Conservation (phyloP, 305 asterid species). For the Fraxinus albicans region DNA sequence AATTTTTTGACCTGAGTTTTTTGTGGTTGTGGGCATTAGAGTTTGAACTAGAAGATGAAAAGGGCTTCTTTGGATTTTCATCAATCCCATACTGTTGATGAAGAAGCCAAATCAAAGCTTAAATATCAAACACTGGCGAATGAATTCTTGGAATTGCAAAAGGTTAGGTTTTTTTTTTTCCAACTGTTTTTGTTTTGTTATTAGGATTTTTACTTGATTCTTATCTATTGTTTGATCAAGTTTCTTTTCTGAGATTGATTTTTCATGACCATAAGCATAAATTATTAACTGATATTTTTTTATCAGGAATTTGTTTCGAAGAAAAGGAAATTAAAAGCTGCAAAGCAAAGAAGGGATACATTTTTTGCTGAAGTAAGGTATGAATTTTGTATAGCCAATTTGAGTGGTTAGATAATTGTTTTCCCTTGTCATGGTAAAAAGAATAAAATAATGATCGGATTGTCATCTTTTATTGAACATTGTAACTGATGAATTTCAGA, state of each 20-base stretch:
- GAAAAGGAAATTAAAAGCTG: constrained; percentile 57
- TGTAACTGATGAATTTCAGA: constrained; percentile 34
- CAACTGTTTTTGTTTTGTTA: not conserved
- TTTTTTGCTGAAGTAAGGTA: constrained; percentile 51
- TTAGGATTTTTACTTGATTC: not conserved
- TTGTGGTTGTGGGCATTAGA: not conserved
- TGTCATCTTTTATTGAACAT: not conserved
- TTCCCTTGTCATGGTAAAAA: not conserved
- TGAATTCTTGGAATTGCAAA: constrained; percentile 54
- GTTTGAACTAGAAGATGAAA: constrained; percentile 39
- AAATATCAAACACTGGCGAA: constrained; percentile 46
- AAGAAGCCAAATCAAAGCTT: constrained; percentile 30
- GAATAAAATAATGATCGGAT: not conserved
- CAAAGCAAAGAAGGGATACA: constrained; percentile 36
- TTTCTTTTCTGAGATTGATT: not conserved
- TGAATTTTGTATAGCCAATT: not conserved
- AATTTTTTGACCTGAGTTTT: not conserved
- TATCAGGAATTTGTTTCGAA: constrained; percentile 53
- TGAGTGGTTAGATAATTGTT: not conserved
- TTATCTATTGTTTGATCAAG: not conserved
- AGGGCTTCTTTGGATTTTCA: constrained; percentile 34
- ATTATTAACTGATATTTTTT: not conserved
- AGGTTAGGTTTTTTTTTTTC: constrained; percentile 31
- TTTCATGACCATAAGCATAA: not conserved
- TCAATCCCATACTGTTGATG: constrained; percentile 29